Evolutionary conservation across 805 yeast genomes (phyloP).

Genomic region (Maudiozyma bulderi): DNA sequence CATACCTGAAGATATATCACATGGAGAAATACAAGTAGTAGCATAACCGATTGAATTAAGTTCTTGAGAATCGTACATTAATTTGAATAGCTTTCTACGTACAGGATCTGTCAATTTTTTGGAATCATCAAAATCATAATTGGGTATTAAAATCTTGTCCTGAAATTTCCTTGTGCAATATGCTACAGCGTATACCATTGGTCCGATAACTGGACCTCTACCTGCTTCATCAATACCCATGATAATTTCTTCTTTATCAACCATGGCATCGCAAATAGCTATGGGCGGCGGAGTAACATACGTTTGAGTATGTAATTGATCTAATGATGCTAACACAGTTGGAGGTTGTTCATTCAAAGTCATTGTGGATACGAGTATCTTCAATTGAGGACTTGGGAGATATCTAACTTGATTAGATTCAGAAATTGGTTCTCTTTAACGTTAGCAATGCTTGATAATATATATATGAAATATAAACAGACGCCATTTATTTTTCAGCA

Average conservation of each 20-base stretch:
- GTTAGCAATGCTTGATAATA: too few species aligned
- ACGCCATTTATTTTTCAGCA: too few species aligned
- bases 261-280: slow-evolving; percentile 14
- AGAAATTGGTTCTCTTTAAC: too few species aligned
- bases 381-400: not conserved
- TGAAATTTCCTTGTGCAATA: slow-evolving; percentile 54
- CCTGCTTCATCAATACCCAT: slow-evolving; percentile 98
- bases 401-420: too few species aligned
- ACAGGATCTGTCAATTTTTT: slow-evolving; percentile 69
- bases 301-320: slow-evolving; percentile 34
- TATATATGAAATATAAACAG: too few species aligned
- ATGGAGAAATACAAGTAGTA: slow-evolving; percentile 73
- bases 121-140: slow-evolving; percentile 86
- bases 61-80: slow-evolving; percentile 44
- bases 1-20: slow-evolving; percentile 87
- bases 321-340: slow-evolving; percentile 18
- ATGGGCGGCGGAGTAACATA: slow-evolving; percentile 43
- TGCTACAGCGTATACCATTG: slow-evolving; percentile 92
- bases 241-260: slow-evolving; percentile 34
- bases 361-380: not conserved
- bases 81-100: slow-evolving; percentile 51
- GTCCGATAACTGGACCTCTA: slow-evolving; percentile 94
- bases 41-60: slow-evolving; percentile 72
- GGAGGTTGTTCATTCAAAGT: slow-evolving; percentile 18
- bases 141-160: slow-evolving; percentile 36